These are phyloP conservation scores for Knufia fluminis DNA, from an alignment of 2,329 filamentous ascomycete genomes.

Conservation along the genomic window DNA sequence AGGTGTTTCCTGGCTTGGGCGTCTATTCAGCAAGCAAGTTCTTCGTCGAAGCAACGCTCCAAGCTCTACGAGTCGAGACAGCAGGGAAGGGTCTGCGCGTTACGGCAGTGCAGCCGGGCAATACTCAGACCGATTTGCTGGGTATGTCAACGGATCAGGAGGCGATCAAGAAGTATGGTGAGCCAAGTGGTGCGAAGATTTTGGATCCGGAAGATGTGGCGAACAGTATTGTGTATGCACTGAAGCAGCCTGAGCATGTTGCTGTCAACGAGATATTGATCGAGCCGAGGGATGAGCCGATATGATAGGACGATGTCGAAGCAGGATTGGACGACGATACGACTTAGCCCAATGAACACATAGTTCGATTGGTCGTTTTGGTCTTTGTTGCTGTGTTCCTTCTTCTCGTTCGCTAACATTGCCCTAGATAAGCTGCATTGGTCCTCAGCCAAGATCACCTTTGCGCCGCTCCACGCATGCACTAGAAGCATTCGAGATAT, in stretches of 20 bases:
- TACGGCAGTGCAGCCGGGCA: conserved; percentile 67
- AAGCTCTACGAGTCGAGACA: conserved; percentile 64
- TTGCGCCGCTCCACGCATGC: no score
- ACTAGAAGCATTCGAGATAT: no score
- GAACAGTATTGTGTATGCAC: conserved; percentile 61
- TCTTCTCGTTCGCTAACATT: no score
- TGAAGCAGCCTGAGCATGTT: conserved; percentile 65
- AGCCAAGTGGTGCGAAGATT: conserved; percentile 65
- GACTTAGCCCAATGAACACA: no score
- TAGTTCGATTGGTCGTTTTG: no score
- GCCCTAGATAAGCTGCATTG: no score
- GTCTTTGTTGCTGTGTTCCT: no score
- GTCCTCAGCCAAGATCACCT: no score
- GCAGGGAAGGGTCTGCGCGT: conserved; percentile 64
- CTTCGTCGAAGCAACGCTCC: conserved; percentile 76
- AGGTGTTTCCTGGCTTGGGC: conserved; percentile 71
- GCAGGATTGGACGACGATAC: no score
- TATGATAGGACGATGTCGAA: no score
- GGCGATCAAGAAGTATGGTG: conserved; percentile 68
- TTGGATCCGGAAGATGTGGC: conserved; percentile 67
- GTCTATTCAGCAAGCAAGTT: conserved; percentile 79
- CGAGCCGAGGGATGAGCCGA: conserved; percentile 67
- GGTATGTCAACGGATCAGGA: conserved; percentile 67
- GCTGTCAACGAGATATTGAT: conserved; percentile 73
- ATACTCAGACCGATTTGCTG: conserved; percentile 63